phyloP scores from a whole-genome alignment of 768 basidiomycete species.

The Boletus pseudopeckii region DNA sequence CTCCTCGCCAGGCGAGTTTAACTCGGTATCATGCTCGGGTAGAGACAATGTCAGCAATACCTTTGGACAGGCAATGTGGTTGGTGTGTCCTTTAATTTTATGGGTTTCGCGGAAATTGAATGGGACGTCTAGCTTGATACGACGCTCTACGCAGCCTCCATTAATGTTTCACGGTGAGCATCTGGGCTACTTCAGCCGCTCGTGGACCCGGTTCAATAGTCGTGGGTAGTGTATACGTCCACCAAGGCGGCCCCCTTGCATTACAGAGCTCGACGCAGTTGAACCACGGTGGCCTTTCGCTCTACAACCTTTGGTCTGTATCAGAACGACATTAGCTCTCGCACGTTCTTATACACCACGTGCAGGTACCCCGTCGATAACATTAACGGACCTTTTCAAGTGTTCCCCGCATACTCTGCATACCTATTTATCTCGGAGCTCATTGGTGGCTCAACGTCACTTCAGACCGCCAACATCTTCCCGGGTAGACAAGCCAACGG shows the following conservation, averaged over 20 bases:
- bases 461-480: slow-evolving; percentile 47
- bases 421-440: slow-evolving; percentile 51
- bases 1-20: slow-evolving; percentile 44
- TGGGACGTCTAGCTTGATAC: slow-evolving; percentile 12
- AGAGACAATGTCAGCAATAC: slow-evolving; percentile 49
- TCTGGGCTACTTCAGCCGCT: neutral
- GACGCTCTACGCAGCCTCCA: slow-evolving; percentile 27
- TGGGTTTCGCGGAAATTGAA: neutral
- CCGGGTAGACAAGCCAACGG: slow-evolving; percentile 51
- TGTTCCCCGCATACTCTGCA: slow-evolving; percentile 53
- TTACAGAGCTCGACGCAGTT: slow-evolving; percentile 48
- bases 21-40: slow-evolving; percentile 53
- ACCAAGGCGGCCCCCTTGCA: slow-evolving; percentile 52
- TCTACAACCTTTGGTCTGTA: slow-evolving; percentile 47
- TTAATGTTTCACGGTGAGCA: slow-evolving; percentile 46
- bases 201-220: neutral
- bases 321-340: neutral
- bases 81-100: slow-evolving; percentile 32
- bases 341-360: neutral
- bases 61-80: slow-evolving; percentile 54
- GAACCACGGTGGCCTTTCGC: slow-evolving; percentile 44
- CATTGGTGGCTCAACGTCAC: slow-evolving; percentile 41
- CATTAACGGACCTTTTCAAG: slow-evolving; percentile 45
- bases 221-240: slow-evolving; percentile 43
- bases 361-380: slow-evolving; percentile 48